phyloP scores from a whole-genome alignment of 345 rosid species.

The Clausena lansium region DNA sequence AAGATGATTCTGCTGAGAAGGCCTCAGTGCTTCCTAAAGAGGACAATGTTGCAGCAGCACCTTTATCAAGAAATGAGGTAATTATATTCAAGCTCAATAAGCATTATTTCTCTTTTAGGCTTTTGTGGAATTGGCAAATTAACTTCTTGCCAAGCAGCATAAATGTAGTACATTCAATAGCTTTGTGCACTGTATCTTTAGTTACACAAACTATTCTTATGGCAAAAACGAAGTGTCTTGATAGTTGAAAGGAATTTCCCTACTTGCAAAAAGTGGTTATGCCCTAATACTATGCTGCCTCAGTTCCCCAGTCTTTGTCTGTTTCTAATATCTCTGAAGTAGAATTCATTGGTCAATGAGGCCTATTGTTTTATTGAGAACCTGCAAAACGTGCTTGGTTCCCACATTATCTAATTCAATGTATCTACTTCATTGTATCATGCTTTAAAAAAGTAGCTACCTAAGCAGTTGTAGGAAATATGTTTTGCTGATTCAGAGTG shows the following conservation, averaged over 20 bases:
- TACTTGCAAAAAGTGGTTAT: conserved; percentile 1
- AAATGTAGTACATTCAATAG: not conserved
- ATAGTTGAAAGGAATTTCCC: not conserved
- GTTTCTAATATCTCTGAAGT: not conserved
- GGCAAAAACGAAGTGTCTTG: not conserved
- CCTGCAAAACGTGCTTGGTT: not conserved
- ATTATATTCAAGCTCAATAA: not conserved
- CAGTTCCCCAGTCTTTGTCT: not conserved
- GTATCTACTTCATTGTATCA: not conserved
- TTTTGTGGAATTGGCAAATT: not conserved
- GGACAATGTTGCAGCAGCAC: conserved; percentile 18
- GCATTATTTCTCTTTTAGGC: not conserved
- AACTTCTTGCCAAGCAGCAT: not conserved
- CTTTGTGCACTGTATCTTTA: not conserved
- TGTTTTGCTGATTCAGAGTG: not conserved
- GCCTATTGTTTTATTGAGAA: not conserved
- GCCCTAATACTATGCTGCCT: not conserved
- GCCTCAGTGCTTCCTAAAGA: conserved; percentile 17
- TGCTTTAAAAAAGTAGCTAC: no score
- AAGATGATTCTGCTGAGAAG: conserved; percentile 16
- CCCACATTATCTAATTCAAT: not conserved
- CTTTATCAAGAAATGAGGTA: conserved; percentile 38
- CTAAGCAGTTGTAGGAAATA: not conserved
- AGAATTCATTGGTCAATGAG: not conserved
- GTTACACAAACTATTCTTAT: not conserved